These are phyloP conservation scores for Boletus tomentosulus DNA, from an alignment of 768 basidiomycete species.

Conservation along the genomic window DNA sequence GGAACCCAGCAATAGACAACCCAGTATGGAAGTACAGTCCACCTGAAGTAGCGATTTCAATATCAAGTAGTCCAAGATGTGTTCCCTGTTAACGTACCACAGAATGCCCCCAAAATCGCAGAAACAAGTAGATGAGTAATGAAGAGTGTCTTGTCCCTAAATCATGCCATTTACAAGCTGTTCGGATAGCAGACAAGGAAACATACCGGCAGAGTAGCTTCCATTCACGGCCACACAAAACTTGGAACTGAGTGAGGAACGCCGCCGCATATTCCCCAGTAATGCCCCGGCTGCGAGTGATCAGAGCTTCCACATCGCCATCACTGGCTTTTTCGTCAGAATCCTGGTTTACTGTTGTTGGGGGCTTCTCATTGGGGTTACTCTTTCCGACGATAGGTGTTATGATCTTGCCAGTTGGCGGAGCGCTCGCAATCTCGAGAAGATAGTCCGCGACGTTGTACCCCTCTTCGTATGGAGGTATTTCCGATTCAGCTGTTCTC, in stretches of 20 bases:
- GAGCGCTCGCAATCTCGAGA: constrained; percentile 78
- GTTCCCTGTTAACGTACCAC: constrained; percentile 45
- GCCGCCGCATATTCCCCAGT: constrained; percentile 57
- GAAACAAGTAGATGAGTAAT: constrained; percentile 72
- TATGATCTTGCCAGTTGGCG: constrained; percentile 41
- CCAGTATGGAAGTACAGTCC: constrained; percentile 84
- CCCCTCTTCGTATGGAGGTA: constrained; percentile 61
- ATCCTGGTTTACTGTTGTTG: background rate
- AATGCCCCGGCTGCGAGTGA: constrained; percentile 9
- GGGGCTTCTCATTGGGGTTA: background rate
- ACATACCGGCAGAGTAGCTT: constrained; percentile 64
- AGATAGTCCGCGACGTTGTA: constrained; percentile 94
- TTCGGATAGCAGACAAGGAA: background rate
- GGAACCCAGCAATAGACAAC: constrained; percentile 82
- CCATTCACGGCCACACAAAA: constrained; percentile 81
- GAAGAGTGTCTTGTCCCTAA: constrained; percentile 80
- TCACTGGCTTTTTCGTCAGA: constrained; percentile 13
- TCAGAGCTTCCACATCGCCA: constrained; percentile 20
- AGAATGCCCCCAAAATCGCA: constrained; percentile 77
- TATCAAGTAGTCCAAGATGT: background rate
- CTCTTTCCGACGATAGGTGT: constrained; percentile 27
- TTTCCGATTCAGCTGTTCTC: constrained; percentile 29
- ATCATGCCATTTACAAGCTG: background rate
- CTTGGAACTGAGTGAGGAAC: constrained; percentile 86
- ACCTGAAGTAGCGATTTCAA: constrained; percentile 38